Conservation (phyloP, 108 stramenopile species). For the Skeletonema potamos region DNA sequence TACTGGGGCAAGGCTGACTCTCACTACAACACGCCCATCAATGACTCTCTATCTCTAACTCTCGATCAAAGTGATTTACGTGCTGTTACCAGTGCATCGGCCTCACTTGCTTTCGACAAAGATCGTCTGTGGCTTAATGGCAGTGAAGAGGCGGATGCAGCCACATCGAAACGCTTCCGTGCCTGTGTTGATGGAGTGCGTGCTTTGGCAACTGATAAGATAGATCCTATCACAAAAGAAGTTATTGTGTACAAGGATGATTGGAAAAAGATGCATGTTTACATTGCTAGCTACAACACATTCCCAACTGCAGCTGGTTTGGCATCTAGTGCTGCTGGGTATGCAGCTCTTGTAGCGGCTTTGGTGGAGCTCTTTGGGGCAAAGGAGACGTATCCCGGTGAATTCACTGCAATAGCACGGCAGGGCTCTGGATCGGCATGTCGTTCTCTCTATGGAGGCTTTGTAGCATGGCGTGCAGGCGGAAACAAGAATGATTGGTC, state of each 20-base stretch:
- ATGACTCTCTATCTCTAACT: conserved; percentile 87
- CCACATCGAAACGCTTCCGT: conserved; percentile 66
- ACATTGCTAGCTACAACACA: conserved; percentile 91
- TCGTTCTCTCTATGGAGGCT: conserved; percentile 95
- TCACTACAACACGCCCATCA: conserved; percentile 95
- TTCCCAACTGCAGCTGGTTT: conserved; percentile 98
- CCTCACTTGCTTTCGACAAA: conserved; percentile 56
- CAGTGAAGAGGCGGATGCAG: conserved; percentile 58
- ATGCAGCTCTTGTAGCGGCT: conserved; percentile 91
- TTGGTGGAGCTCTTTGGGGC: conserved; percentile 81
- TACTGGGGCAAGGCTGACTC: conserved; percentile 97
- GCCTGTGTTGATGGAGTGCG: conserved; percentile 79
- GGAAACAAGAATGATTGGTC: conserved; percentile 60
- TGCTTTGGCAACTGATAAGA: conserved; percentile 52
- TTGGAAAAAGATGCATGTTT: conserved; percentile 73
- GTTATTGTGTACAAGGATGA: conserved; percentile 70
- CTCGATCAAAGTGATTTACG: conserved; percentile 90
- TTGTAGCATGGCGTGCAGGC: conserved; percentile 94
- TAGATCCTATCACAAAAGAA: conserved; percentile 42
- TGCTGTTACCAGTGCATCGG: conserved; percentile 93
- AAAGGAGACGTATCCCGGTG: conserved; percentile 73
- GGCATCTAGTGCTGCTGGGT: conserved; percentile 92
- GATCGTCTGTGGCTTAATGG: conserved; percentile 98
- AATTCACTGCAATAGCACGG: conserved; percentile 93
- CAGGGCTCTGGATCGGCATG: conserved; percentile 95